phyloP scores from a whole-genome alignment of 169 alveolate genomes.

The Plasmodium malariae region DNA sequence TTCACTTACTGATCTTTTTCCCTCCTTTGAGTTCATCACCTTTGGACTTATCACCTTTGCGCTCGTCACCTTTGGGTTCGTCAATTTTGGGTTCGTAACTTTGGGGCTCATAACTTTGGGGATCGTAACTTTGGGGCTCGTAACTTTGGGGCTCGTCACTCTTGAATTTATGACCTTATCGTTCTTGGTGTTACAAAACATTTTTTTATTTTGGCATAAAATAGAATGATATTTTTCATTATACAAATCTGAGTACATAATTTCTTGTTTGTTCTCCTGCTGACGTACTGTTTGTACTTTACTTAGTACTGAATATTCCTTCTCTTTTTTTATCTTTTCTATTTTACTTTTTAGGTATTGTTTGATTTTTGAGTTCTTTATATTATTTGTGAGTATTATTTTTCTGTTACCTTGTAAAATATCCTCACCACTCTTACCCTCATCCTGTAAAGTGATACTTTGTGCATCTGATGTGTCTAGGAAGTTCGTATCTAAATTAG shows the following conservation, averaged over 20 bases:
- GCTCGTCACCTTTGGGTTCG: too few species aligned
- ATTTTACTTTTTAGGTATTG: conserved; percentile 54
- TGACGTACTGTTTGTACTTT: background rate
- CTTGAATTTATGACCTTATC: background rate
- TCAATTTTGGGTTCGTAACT: too few species aligned
- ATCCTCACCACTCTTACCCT: background rate
- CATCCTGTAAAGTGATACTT: background rate
- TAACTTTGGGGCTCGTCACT: too few species aligned
- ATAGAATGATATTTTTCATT: conserved; percentile 1
- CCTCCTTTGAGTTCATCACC: background rate
- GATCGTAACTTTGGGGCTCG: too few species aligned
- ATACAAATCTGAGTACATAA: background rate
- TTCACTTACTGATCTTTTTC: conserved; percentile 43
- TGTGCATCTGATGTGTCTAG: background rate
- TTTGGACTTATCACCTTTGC: background rate
- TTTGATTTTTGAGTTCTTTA: conserved; percentile 45
- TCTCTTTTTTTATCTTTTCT: conserved; percentile 51
- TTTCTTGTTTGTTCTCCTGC: background rate
- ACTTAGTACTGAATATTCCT: background rate
- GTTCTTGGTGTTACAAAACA: background rate
- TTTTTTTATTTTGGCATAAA: background rate
- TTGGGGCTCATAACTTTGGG: too few species aligned
- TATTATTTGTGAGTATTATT: conserved; percentile 28
- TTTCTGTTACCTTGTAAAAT: conserved; percentile 26
- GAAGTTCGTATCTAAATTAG: background rate